Evolutionary conservation across 1,284 basidiomycete species (phyloP), one percentile per base, ranked within the genome.

Genomic region (Ceratobasidium sp.): DNA sequence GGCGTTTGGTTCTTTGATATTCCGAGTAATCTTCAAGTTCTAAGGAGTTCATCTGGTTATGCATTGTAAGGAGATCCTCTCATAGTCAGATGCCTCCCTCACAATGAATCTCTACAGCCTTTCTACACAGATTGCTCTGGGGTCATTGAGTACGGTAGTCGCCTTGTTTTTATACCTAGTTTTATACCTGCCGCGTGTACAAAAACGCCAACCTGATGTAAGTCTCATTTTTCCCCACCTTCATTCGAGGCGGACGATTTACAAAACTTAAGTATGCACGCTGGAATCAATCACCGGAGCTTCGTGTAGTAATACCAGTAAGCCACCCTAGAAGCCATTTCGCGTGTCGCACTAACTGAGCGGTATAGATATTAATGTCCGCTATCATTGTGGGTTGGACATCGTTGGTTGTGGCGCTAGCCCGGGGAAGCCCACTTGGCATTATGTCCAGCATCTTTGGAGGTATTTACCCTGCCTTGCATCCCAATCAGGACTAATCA

Each of bases 111-210:
- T 8, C 49, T 58, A 32, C 38, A 70, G 61, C 50, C 44, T 67
- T 47, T 72, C 54, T 41, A 71, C 55, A 47, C 73, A 38, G 32
- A 28, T 70, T 44, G 66, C 66, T 11, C 52, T 70, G 13, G 66
- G 66, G 1, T 63, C 73, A 21, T 23, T 69, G 8, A n/a, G 67
- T 18, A 76, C 73, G 18, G 62, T 76, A 54, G 49, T 62, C 35
- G 52, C 26, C 7, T 28, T 76, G 30, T 77, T 78, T 63, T 66
- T 77, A 13, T 77, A 76, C 50, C 74, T 78, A 35, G 54, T 77
- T 30, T 63, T 77, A 26, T 77, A 74, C 44, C 62, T 77, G n/a
- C 77, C 76, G n/a, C 76, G 76, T n/a, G 58, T 78, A 41, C 73
- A 72, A 30, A 72, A 75, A 23, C 46, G 74, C 8, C 58, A 75